phyloP scores from a whole-genome alignment of 1,139 yeast genomes.

The Diutina sp. region DNA sequence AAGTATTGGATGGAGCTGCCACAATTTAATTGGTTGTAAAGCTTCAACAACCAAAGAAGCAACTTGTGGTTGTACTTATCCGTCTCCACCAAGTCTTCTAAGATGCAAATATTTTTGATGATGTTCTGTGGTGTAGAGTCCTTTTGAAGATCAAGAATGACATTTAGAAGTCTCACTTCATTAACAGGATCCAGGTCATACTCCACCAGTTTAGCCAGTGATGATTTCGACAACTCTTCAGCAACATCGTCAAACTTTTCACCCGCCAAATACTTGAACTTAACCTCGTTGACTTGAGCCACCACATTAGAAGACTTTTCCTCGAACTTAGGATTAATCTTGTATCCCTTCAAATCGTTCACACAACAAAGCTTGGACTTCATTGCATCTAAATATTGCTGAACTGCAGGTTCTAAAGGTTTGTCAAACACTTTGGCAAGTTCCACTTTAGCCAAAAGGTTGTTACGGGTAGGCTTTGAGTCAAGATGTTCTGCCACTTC shows the following conservation, averaged over 20 bases:
- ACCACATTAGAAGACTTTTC: background rate
- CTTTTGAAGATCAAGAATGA: conserved; percentile 3
- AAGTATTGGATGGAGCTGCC: conserved; percentile 36
- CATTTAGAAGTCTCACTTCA: background rate
- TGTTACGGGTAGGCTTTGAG: conserved; percentile 34
- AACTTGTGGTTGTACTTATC: conserved; percentile 60
- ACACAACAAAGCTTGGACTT: conserved; percentile 49
- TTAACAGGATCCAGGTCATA: conserved; percentile 1
- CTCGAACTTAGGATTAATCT: background rate
- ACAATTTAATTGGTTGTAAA: conserved; percentile 51
- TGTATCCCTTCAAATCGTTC: conserved; percentile 27
- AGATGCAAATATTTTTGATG: conserved; percentile 21
- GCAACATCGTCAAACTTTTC: background rate
- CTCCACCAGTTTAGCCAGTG: background rate
- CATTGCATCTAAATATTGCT: conserved; percentile 28
- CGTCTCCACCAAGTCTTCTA: conserved; percentile 32
- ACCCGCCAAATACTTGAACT: background rate
- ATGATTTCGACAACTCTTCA: background rate
- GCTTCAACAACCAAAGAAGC: conserved; percentile 55
- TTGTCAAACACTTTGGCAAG: conserved; percentile 14
- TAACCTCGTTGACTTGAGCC: background rate
- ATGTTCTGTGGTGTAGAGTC: conserved; percentile 5
- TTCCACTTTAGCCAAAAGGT: conserved; percentile 41
- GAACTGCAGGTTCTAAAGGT: conserved; percentile 14
- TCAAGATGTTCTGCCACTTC: conserved; percentile 14